A percentile compares a stretch with the other conserved stretches of the same genome.
phyloP scores from a whole-genome alignment of 2,329 filamentous ascomycete genomes.

The Fusarium sp. region DNA sequence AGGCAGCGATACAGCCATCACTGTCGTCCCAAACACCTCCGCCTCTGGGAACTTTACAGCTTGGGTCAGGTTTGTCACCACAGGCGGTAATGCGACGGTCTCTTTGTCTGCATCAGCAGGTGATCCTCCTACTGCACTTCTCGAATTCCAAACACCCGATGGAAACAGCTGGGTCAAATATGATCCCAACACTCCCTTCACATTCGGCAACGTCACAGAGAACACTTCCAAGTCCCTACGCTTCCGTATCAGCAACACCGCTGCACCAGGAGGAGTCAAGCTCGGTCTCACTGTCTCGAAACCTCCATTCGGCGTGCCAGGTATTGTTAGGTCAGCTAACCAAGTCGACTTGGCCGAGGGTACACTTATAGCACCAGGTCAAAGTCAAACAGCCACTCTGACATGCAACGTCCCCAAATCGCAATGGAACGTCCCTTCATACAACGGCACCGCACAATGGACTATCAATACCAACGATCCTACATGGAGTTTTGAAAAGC shows the following conservation, averaged over 20 bases:
- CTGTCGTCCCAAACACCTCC: constrained; percentile 60
- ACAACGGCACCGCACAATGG: constrained; percentile 61
- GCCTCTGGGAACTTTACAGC: constrained; percentile 60
- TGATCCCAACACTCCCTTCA: constrained; percentile 56
- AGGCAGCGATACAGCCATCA: constrained; percentile 53
- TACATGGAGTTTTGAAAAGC: constrained; percentile 57
- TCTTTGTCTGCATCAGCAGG: constrained; percentile 62
- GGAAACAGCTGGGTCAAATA: constrained; percentile 63
- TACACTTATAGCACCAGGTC: constrained; percentile 59
- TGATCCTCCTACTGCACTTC: constrained; percentile 58
- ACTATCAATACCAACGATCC: constrained; percentile 68
- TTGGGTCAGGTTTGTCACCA: constrained; percentile 60
- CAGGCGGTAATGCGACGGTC: constrained; percentile 61
- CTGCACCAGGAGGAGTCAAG: constrained; percentile 56
- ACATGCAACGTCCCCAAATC: constrained; percentile 67
- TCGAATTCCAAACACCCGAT: constrained; percentile 67
- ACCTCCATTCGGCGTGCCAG: constrained; percentile 66
- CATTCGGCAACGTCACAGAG: constrained; percentile 66
- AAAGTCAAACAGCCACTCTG: constrained; percentile 63
- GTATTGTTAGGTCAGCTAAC: constrained; percentile 65
- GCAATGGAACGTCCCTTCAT: constrained; percentile 66
- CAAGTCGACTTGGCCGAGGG: constrained; percentile 69
- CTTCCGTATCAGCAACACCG: constrained; percentile 65
- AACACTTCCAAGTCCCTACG: constrained; percentile 60
- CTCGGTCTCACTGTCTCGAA: constrained; percentile 70